A percentile compares a stretch with the other conserved stretches of the same genome.
phyloP scores from a whole-genome alignment of 768 basidiomycete genomes.

The Scleroderma citrinum region DNA sequence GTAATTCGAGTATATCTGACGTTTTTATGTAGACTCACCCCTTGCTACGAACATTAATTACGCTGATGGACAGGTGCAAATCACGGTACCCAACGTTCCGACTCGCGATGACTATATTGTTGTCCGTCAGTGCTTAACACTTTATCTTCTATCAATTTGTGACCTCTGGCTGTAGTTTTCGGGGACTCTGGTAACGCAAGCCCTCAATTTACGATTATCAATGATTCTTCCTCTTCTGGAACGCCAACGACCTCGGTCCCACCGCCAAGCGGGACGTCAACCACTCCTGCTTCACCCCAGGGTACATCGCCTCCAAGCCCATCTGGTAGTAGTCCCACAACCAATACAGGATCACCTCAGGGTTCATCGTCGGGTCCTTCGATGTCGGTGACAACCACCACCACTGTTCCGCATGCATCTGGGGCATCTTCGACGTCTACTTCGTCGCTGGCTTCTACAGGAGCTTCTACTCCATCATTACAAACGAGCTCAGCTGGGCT shows the following conservation, averaged over 20 bases:
- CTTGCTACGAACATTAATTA: conserved; percentile 31
- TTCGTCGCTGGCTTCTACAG: background rate
- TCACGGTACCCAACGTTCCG: conserved; percentile 32
- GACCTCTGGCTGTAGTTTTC: conserved; percentile 20
- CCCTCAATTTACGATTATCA: conserved; percentile 38
- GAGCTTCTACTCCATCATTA: conserved; percentile 4
- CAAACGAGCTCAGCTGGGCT: conserved; percentile 21
- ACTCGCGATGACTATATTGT: conserved; percentile 29
- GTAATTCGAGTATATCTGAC: background rate
- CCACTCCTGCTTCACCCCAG: conserved; percentile 1
- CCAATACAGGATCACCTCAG: background rate
- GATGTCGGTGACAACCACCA: background rate
- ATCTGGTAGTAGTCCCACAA: background rate
- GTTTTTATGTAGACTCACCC: conserved; percentile 21
- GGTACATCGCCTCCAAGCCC: background rate
- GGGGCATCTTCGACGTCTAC: background rate
- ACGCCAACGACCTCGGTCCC: conserved; percentile 25
- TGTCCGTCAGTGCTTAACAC: conserved; percentile 26
- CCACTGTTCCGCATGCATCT: background rate
- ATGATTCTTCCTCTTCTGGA: conserved; percentile 48
- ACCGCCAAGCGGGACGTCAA: conserved; percentile 2
- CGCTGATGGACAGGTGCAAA: conserved; percentile 24
- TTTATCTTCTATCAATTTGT: background rate
- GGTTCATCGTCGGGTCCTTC: background rate
- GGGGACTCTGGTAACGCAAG: conserved; percentile 39